These are phyloP conservation scores for Saccharomyces hybrid DNA, from an alignment of 1,139 yeast species.

Conservation along the genomic window DNA sequence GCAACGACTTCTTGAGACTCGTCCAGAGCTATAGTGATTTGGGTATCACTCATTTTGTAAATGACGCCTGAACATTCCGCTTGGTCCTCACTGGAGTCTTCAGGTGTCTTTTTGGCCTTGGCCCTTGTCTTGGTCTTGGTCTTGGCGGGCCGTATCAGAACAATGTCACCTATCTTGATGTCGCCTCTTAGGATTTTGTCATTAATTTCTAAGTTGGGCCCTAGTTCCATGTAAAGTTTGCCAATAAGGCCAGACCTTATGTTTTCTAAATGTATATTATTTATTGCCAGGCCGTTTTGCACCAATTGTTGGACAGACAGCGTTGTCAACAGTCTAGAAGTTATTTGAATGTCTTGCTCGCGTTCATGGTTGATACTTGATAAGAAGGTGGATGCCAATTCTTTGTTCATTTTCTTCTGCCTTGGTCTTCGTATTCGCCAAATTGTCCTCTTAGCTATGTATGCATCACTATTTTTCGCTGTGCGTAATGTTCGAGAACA, in stretches of 20 bases:
- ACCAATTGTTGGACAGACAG: constrained; percentile 62
- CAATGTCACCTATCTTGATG: constrained; percentile 74
- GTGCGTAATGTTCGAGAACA: too few species aligned
- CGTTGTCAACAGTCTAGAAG: constrained; percentile 42
- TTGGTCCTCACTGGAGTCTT: constrained; percentile 9
- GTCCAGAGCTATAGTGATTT: constrained; percentile 55
- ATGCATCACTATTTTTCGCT: too few species aligned
- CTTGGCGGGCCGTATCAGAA: constrained; percentile 33
- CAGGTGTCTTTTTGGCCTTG: constrained; percentile 3
- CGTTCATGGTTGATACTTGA: constrained; percentile 51
- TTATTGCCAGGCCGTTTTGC: constrained; percentile 63
- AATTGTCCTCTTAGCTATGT: background rate
- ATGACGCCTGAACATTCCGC: constrained; percentile 4
- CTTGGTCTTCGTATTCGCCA: background rate
- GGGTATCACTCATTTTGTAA: constrained; percentile 13
- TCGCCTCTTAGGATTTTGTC: constrained; percentile 48
- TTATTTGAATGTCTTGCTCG: constrained; percentile 49
- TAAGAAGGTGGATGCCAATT: constrained; percentile 40
- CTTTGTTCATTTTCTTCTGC: constrained; percentile 20
- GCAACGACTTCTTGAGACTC: constrained; percentile 46
- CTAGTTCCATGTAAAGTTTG: constrained; percentile 56
- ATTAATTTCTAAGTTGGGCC: constrained; percentile 49
- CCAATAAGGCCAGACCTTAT: constrained; percentile 79
- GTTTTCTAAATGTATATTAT: constrained; percentile 54
- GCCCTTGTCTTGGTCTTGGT: constrained; percentile 4